These are phyloP conservation scores for Podaxis pistillaris DNA, from an alignment of 768 basidiomycete species.

Conservation along the genomic window DNA sequence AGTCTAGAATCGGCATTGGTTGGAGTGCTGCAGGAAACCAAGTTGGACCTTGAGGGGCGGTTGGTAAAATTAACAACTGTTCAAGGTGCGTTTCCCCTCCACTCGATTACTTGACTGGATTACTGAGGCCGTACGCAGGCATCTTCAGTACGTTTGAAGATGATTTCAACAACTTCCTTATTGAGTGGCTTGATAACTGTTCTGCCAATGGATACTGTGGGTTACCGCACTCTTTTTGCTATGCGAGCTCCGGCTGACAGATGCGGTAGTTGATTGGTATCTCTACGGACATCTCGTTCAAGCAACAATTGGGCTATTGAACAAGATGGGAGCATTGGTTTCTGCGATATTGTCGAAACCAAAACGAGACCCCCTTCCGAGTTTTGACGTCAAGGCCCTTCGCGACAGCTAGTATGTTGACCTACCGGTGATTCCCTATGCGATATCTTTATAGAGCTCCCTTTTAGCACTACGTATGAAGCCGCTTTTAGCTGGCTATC, in stretches of 20 bases:
- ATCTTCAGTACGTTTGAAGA: constrained; percentile 43
- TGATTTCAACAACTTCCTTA: constrained; percentile 35
- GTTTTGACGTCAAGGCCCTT: constrained; percentile 30
- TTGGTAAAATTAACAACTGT: constrained; percentile 46
- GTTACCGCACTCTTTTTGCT: constrained; percentile 16
- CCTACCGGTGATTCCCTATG: constrained; percentile 12
- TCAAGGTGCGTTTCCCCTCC: constrained; percentile 35
- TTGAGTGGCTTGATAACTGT: constrained; percentile 48
- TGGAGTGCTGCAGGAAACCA: constrained; percentile 35
- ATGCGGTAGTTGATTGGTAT: constrained; percentile 52
- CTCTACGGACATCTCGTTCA: constrained; percentile 47
- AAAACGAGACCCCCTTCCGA: constrained; percentile 27
- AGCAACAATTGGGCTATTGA: constrained; percentile 38
- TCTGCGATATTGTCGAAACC: constrained; percentile 21
- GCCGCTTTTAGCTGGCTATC: constrained; percentile 40
- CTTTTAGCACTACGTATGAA: constrained; percentile 40
- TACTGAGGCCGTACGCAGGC: constrained; percentile 22
- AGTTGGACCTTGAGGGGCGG: constrained; percentile 57
- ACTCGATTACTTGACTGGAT: not conserved
- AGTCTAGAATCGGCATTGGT: constrained; percentile 60
- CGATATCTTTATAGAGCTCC: constrained; percentile 3
- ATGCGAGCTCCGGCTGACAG: constrained; percentile 3
- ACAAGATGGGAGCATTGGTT: constrained; percentile 28
- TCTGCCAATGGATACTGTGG: constrained; percentile 44
- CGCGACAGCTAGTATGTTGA: constrained; percentile 40